Evolutionary conservation across 257 asterid species (phyloP).

Genomic region (Cordia subcordata): DNA sequence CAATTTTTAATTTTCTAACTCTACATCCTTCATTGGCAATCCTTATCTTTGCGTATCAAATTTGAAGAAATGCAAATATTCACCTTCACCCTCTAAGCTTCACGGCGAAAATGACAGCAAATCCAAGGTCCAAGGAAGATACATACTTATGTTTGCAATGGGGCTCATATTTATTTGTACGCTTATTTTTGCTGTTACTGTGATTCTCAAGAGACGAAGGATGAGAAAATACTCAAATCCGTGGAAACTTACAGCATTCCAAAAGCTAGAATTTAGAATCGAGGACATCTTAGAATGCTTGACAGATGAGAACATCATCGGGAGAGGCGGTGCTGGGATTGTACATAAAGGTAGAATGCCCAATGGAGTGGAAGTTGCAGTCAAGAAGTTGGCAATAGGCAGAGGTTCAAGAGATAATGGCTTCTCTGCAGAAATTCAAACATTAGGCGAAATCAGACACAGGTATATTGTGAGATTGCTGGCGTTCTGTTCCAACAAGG

Average conservation of each 20-base stretch:
- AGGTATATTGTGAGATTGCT: conserved; percentile 25
- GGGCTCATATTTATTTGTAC: not conserved
- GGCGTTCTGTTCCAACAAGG: conserved; percentile 28
- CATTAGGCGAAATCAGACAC: conserved; percentile 16
- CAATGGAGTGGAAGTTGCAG: not conserved
- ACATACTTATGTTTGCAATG: not conserved
- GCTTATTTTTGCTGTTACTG: not conserved
- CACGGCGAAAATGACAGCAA: not conserved
- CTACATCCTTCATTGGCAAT: too few relatives aligned
- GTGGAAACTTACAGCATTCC: conserved; percentile 7
- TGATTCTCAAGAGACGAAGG: not conserved
- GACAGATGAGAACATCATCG: conserved; percentile 4
- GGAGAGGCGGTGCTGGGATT: conserved; percentile 1
- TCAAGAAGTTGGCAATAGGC: not conserved
- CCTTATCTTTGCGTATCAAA: too few relatives aligned
- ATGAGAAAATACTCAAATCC: not conserved
- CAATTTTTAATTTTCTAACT: too few relatives aligned
- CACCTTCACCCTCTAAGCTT: too few relatives aligned
- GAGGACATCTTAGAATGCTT: not conserved
- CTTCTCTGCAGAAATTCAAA: not conserved
- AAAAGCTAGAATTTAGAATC: not conserved
- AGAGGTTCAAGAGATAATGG: not conserved
- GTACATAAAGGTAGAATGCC: conserved; percentile 1
- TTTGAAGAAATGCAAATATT: too few relatives aligned
- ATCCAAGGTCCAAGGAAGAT: not conserved